Conservation (phyloP, 495 filamentous ascomycete species). For the Aspergillus leporis region DNA sequence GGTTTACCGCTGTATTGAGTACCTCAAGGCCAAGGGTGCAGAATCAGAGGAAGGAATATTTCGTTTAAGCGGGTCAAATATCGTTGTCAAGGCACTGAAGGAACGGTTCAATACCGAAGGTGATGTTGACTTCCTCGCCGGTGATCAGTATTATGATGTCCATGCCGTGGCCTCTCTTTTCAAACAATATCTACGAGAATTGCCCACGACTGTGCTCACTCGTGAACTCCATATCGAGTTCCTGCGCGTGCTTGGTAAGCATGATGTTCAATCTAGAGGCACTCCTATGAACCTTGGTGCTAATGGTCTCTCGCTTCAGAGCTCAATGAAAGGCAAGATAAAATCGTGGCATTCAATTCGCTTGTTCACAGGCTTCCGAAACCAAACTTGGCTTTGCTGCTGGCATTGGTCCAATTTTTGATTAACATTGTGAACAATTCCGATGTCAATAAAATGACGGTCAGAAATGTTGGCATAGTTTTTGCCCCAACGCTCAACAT, state of each 20-base stretch:
- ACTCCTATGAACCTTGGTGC: constrained; percentile 1
- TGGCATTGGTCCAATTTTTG: constrained; percentile 80
- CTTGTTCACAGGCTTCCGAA: constrained; percentile 83
- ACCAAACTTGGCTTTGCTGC: constrained; percentile 75
- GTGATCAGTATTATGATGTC: constrained; percentile 88
- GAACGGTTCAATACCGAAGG: constrained; percentile 93
- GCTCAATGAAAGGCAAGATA: constrained; percentile 68
- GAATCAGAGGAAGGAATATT: constrained; percentile 92
- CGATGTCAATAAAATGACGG: constrained; percentile 95
- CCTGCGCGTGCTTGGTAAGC: constrained; percentile 76
- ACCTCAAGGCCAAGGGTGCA: constrained; percentile 81
- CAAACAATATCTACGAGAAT: constrained; percentile 90
- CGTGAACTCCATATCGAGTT: constrained; percentile 89
- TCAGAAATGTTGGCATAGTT: constrained; percentile 95
- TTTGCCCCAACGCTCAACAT: constrained; percentile 99
- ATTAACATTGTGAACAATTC: constrained; percentile 87
- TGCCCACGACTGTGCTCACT: constrained; percentile 88
- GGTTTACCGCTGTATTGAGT: constrained; percentile 95
- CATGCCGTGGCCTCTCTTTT: constrained; percentile 93
- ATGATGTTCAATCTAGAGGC: neutral
- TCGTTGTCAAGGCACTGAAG: constrained; percentile 85
- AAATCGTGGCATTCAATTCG: constrained; percentile 77
- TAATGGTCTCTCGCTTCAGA: constrained; percentile 41
- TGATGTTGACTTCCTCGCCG: constrained; percentile 83
- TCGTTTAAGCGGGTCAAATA: constrained; percentile 89